A percentile compares a stretch with the other conserved stretches of the same genome.
phyloP scores from a whole-genome alignment of 1,284 basidiomycete species.

The Pseudozyma pruni region DNA sequence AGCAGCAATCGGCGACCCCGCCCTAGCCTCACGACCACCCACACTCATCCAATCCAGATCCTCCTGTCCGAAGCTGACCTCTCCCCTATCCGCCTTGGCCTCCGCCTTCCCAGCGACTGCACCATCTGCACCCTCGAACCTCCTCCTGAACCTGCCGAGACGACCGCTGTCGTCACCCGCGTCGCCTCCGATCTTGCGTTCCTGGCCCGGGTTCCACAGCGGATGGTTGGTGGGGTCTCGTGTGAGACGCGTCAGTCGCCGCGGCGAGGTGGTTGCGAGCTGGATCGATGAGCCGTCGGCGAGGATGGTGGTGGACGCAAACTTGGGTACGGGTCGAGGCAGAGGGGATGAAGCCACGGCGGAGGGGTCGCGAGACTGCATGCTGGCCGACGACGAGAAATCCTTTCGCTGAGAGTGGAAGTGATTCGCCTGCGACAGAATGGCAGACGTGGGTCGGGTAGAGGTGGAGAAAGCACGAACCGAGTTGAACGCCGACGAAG shows the following conservation, averaged over 20 bases:
- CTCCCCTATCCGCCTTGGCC: slow-evolving; percentile 17
- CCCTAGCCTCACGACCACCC: slow-evolving; percentile 62
- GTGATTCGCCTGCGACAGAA: slow-evolving; percentile 17
- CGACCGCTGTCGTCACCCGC: slow-evolving; percentile 63
- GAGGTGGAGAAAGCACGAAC: slow-evolving; percentile 37
- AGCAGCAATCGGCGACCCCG: slow-evolving; percentile 49
- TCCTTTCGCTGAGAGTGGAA: slow-evolving; percentile 26
- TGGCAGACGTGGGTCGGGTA: slow-evolving; percentile 12
- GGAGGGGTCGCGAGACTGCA: slow-evolving; percentile 31
- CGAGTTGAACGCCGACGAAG: slow-evolving; percentile 27
- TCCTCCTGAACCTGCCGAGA: slow-evolving; percentile 62
- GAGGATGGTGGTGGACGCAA: slow-evolving; percentile 58
- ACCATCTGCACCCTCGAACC: slow-evolving; percentile 55
- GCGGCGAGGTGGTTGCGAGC: slow-evolving; percentile 63
- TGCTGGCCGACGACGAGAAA: slow-evolving; percentile 25
- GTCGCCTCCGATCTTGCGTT: slow-evolving; percentile 52
- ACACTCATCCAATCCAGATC: slow-evolving; percentile 67
- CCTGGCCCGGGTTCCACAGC: slow-evolving; percentile 63
- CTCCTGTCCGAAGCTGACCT: slow-evolving; percentile 57
- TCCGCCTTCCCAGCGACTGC: slow-evolving; percentile 12
- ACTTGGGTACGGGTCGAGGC: slow-evolving; percentile 62
- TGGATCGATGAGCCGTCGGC: slow-evolving; percentile 66
- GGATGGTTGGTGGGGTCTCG: slow-evolving; percentile 66
- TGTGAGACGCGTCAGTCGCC: slow-evolving; percentile 53
- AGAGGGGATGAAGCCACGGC: slow-evolving; percentile 26